phyloP scores from a whole-genome alignment of 306 rosid species.

The Lotus japonicus region DNA sequence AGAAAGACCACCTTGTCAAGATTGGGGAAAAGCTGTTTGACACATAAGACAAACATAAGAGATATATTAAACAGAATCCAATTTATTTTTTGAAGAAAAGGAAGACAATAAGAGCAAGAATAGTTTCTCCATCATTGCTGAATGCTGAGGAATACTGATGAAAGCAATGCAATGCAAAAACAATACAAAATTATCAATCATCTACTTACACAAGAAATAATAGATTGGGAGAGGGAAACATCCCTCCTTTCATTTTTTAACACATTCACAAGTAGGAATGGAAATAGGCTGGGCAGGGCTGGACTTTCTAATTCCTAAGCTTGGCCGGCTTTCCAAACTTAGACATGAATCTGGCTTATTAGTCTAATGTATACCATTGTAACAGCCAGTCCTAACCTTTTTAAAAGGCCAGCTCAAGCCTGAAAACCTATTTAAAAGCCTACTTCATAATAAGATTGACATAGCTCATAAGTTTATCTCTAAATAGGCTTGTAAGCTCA shows the following conservation, averaged over 20 bases:
- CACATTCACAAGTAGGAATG: no score
- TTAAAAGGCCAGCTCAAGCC: no score
- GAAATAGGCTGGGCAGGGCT: no score
- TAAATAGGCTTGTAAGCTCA: no score
- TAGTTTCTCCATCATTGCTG: not conserved
- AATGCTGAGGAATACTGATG: not conserved
- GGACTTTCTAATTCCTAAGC: no score
- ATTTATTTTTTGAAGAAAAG: not conserved
- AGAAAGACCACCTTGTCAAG: constrained; percentile 77
- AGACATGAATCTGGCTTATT: no score
- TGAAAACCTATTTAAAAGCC: no score
- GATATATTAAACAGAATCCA: not conserved
- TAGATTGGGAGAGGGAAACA: not conserved
- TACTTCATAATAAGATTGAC: no score
- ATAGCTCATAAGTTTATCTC: no score
- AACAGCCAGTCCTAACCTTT: no score
- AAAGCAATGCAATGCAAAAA: not conserved
- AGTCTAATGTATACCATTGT: no score
- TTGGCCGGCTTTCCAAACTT: no score
- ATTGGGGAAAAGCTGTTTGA: constrained; percentile 85
- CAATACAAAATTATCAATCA: not conserved
- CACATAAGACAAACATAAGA: constrained; percentile 18
- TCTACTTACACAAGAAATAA: not conserved
- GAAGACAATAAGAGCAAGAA: not conserved
- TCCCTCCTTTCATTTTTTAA: not conserved